phyloP scores from a whole-genome alignment of 2,329 filamentous ascomycete species.

The Aspergillus fumigatiaffinis region DNA sequence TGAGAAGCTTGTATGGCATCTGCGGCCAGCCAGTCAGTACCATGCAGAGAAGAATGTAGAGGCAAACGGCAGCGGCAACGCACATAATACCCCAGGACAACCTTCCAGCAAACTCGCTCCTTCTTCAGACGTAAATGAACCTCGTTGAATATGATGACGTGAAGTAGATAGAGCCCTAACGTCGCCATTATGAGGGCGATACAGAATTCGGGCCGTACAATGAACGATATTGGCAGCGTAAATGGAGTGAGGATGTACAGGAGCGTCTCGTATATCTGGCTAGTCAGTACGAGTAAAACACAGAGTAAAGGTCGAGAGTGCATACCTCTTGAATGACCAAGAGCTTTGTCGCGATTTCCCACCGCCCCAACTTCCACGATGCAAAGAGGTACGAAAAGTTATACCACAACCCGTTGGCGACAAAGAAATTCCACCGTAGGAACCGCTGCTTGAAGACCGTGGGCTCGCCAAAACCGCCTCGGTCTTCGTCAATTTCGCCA shows the following conservation, averaged over 20 bases:
- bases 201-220: conserved; percentile 40
- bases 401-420: conserved; percentile 48
- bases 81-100: conserved; percentile 41
- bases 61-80: not conserved
- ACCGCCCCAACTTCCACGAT: conserved; percentile 48
- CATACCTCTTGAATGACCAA: conserved; percentile 46
- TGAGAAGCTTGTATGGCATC: conserved; percentile 43
- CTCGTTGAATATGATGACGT: conserved; percentile 48
- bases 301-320: not conserved
- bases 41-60: too few species aligned
- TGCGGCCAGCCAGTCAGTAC: too few species aligned
- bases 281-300: not conserved
- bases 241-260: conserved; percentile 46
- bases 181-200: conserved; percentile 36
- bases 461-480: conserved; percentile 52
- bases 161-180: conserved; percentile 41
- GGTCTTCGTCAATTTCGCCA: conserved; percentile 34
- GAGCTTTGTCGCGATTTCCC: conserved; percentile 49
- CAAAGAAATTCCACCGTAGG: conserved; percentile 52
- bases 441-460: conserved; percentile 52
- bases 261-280: conserved; percentile 43
- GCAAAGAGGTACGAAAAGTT: conserved; percentile 46
- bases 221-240: conserved; percentile 44
- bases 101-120: conserved; percentile 39
- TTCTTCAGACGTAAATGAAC: conserved; percentile 45